These are phyloP conservation scores for Hypoxylon sp. DNA, from an alignment of 2,329 filamentous ascomycete genomes.

Conservation along the genomic window DNA sequence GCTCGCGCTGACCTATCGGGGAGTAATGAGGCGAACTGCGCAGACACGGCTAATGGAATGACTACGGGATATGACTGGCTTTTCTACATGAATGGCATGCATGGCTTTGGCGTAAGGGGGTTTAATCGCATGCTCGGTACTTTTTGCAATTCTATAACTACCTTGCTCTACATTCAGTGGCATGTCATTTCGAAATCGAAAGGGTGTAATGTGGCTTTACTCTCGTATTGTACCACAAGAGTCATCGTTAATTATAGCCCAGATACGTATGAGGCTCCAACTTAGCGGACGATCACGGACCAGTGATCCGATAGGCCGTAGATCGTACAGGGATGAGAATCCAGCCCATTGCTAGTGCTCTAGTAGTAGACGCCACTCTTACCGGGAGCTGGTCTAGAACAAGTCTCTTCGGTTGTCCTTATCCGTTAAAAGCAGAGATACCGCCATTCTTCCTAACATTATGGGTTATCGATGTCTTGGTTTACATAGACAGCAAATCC, in stretches of 20 bases:
- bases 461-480: not conserved
- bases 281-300: constrained; percentile 3
- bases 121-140: constrained; percentile 22
- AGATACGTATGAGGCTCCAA: not conserved
- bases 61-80: constrained; percentile 42
- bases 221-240: constrained; percentile 11
- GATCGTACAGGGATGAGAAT: constrained; percentile 11
- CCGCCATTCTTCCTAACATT: not conserved
- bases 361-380: constrained; percentile 25
- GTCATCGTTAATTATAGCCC: not conserved
- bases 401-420: constrained; percentile 2
- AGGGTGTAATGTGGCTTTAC: constrained; percentile 21
- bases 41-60: constrained; percentile 27
- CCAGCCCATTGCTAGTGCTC: constrained; percentile 24
- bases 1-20: not conserved
- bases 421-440: not conserved
- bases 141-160: constrained; percentile 17
- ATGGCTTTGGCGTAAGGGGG: constrained; percentile 46
- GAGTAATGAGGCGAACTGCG: not conserved
- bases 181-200: constrained; percentile 14
- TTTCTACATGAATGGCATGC: constrained; percentile 38
- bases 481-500: not conserved
- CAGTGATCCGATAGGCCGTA: constrained; percentile 14
- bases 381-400: constrained; percentile 16
- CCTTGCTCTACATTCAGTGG: constrained; percentile 21